phyloP scores from a whole-genome alignment of 1,139 yeast genomes.

The Pichia cactophila region DNA sequence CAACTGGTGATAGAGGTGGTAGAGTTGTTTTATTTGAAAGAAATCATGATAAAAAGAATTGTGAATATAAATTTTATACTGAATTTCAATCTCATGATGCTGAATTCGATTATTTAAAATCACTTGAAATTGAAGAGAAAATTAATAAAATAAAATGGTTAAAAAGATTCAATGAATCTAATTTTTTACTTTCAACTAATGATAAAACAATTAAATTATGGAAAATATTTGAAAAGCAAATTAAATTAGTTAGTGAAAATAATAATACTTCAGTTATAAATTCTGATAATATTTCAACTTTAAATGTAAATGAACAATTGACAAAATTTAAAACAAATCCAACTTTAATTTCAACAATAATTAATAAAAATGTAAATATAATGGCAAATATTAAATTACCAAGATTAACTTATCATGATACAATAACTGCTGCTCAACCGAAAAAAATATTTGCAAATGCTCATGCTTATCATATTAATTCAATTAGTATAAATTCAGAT shows the following conservation, averaged over 20 bases:
- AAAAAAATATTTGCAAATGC: constrained; percentile 89
- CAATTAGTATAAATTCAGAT: constrained; percentile 89
- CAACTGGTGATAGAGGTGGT: constrained; percentile 99
- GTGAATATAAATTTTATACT: constrained; percentile 92
- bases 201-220: constrained; percentile 97
- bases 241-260: constrained; percentile 87
- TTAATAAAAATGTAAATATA: constrained; percentile 5
- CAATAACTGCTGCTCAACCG: constrained; percentile 91
- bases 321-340: constrained; percentile 23
- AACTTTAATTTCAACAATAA: constrained; percentile 14
- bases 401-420: constrained; percentile 83
- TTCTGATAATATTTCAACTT: constrained; percentile 9
- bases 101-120: constrained; percentile 92
- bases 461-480: constrained; percentile 96
- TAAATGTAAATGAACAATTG: constrained; percentile 18
- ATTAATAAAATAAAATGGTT: constrained; percentile 98
- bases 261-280: constrained; percentile 41
- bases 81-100: constrained; percentile 99
- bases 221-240: constrained; percentile 90
- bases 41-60: constrained; percentile 68
- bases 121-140: constrained; percentile 95
- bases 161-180: constrained; percentile 78
- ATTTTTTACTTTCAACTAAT: constrained; percentile 82
- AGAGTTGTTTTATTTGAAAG: constrained; percentile 94
- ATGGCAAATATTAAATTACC: constrained; percentile 58